Evolutionary conservation across 2,329 filamentous ascomycete species (phyloP).

Genomic region (Fusarium sp.): DNA sequence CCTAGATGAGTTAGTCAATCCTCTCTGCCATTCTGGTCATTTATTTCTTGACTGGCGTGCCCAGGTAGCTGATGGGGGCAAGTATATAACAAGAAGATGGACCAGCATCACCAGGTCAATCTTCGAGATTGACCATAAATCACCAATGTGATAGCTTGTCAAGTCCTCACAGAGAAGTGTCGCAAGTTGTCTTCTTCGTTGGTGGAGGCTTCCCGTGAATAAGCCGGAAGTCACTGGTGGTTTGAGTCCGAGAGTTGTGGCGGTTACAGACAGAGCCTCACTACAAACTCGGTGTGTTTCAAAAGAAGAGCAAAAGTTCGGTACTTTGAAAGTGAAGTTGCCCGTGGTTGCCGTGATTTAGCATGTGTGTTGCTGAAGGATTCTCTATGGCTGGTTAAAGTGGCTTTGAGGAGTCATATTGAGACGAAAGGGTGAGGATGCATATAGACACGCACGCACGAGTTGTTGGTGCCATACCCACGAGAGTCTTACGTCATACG

Average conservation of each 20-base stretch:
- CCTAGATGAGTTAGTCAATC: too few species aligned
- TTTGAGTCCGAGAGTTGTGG: not conserved
- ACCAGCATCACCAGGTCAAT: not conserved
- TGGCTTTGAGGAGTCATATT: not conserved
- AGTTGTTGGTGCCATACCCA: not conserved
- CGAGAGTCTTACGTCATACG: conserved; percentile 31
- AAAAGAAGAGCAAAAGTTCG: not conserved
- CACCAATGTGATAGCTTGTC: not conserved
- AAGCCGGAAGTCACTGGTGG: not conserved
- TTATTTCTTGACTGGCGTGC: not conserved
- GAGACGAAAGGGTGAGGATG: conserved; percentile 1
- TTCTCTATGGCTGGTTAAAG: not conserved
- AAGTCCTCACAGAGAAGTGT: not conserved
- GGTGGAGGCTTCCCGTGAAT: not conserved
- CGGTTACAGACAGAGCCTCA: not conserved
- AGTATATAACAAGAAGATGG: not conserved
- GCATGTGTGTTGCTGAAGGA: not conserved
- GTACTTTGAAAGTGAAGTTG: not conserved
- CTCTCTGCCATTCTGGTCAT: too few species aligned
- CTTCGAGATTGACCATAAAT: not conserved
- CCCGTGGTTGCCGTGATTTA: not conserved
- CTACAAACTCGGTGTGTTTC: not conserved
- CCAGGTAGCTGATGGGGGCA: not conserved
- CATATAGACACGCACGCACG: not conserved
- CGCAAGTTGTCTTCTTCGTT: not conserved